These are phyloP conservation scores for Podosphaera xanthii DNA, from an alignment of 2,329 filamentous ascomycete genomes.

Conservation along the genomic window DNA sequence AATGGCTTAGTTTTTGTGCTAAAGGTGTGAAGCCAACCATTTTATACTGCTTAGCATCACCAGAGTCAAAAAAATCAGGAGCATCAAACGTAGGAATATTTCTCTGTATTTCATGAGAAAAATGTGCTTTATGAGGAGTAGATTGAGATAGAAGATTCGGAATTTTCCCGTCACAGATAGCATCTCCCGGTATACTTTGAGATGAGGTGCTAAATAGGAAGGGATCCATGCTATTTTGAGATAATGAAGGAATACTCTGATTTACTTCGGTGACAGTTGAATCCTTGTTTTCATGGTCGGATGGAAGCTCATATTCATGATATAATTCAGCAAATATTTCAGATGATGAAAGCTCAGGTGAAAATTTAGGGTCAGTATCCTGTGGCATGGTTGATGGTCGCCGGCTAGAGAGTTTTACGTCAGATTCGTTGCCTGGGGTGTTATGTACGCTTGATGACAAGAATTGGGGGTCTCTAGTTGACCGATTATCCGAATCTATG, in stretches of 20 bases:
- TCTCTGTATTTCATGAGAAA: not conserved
- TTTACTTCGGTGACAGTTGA: conserved; percentile 6
- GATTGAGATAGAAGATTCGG: conserved; percentile 10
- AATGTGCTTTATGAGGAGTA: not conserved
- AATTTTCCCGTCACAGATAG: conserved; percentile 33
- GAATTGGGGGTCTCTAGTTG: conserved; percentile 2
- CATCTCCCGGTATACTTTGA: conserved; percentile 23
- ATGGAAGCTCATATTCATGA: not conserved
- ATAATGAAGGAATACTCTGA: conserved; percentile 8
- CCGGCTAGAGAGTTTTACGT: conserved; percentile 17
- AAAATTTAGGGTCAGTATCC: conserved; percentile 13
- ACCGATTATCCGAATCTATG: conserved; percentile 4
- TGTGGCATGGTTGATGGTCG: conserved; percentile 20
- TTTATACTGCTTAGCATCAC: conserved; percentile 3
- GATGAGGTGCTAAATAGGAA: conserved; percentile 27
- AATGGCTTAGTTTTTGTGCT: conserved; percentile 34
- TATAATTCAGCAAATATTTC: not conserved
- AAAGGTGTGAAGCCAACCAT: conserved; percentile 39
- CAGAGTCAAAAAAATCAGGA: conserved; percentile 4
- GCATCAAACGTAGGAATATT: conserved; percentile 4
- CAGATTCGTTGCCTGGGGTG: conserved; percentile 1
- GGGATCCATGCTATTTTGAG: conserved; percentile 6
- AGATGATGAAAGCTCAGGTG: not conserved
- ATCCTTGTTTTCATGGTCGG: conserved; percentile 1
- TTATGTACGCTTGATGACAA: not conserved